phyloP scores from a whole-genome alignment of 768 basidiomycete genomes.

The Psilocybe sp. region DNA sequence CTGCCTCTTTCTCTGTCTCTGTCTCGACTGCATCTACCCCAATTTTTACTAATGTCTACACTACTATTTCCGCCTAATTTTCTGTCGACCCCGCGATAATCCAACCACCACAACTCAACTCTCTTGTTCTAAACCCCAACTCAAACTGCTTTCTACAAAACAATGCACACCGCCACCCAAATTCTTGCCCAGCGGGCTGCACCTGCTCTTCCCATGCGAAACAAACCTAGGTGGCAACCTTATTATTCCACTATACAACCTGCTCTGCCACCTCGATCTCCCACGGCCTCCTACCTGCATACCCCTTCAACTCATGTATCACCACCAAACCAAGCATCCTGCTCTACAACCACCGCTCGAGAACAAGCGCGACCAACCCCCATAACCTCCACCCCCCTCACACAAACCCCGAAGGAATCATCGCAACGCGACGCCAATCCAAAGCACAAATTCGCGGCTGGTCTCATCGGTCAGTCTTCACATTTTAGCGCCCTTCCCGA shows the following conservation, averaged over 20 bases:
- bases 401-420: conserved; percentile 30
- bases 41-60: conserved; percentile 28
- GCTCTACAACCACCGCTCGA: conserved; percentile 19
- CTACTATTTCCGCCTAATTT: conserved; percentile 32
- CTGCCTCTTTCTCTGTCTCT: conserved; percentile 11
- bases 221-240: conserved; percentile 80
- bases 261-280: conserved; percentile 35
- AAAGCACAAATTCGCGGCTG: conserved; percentile 66
- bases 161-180: conserved; percentile 42
- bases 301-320: conserved; percentile 58
- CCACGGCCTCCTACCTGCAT: conserved; percentile 43
- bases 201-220: conserved; percentile 49
- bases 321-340: conserved; percentile 39
- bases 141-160: conserved; percentile 21
- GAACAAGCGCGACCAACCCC: conserved; percentile 28
- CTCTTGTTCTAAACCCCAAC: conserved; percentile 23
- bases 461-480: conserved; percentile 63
- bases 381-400: conserved; percentile 12
- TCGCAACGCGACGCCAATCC: conserved; percentile 28
- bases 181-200: conserved; percentile 71
- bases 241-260: conserved; percentile 51
- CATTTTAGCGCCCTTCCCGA: neutral
- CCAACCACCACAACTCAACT: conserved; percentile 23
- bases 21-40: conserved; percentile 11
- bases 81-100: conserved; percentile 18